Evolutionary conservation across 2,329 filamentous ascomycete species (phyloP), one percentile per base, ranked within the genome.

Genomic region (Monilinia polystroma): DNA sequence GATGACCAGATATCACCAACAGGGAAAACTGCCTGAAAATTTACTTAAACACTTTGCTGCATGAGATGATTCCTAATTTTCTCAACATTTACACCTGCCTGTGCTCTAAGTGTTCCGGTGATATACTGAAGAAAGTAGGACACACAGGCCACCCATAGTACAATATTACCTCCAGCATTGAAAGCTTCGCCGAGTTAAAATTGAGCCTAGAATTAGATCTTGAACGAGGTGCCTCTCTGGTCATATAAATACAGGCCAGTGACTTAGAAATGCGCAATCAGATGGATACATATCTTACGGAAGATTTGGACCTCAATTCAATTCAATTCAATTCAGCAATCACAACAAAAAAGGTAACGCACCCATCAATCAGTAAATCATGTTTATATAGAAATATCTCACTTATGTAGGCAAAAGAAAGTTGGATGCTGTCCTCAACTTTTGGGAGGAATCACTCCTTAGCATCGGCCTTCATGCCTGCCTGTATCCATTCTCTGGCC

Each of bases 401-500:
- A 20, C 32, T 35, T 5, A 35, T 35, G 32, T 35, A 35, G 32
- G 6, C 5, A 5, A 35, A 35, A 35, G 32, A 35, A 6, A 49
- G 45, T 49, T n/a, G 45, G 4, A n/a, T 49, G 20, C 18, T 23
- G n/a, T 49, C 45, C 45, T n/a, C 45, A 29, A 49, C 16, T 5
- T 16, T 49, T 51, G 12, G 8, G 12, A 51, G n/a, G 14, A 20
- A 23, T 70, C 57, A 72, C 41, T 75, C 74, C 70, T 72, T 71
- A 49, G 74, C 69, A 68, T 74, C 73, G n/a, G 58, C 69, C n/a
- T 67, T 68, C 89, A 91, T 92, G 2, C 87, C 84, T 55, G 81
- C 75, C 78, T 90, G 84, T 26, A 94, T 82, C 90, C 90, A 93
- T 20, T 77, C 77, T 66, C 81, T 81, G n/a, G 79, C 73, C 65